A percentile compares a stretch with the other conserved stretches of the same genome.
phyloP scores from a whole-genome alignment of 1,284 basidiomycete genomes.

The Lentinula novae-zelandiae region DNA sequence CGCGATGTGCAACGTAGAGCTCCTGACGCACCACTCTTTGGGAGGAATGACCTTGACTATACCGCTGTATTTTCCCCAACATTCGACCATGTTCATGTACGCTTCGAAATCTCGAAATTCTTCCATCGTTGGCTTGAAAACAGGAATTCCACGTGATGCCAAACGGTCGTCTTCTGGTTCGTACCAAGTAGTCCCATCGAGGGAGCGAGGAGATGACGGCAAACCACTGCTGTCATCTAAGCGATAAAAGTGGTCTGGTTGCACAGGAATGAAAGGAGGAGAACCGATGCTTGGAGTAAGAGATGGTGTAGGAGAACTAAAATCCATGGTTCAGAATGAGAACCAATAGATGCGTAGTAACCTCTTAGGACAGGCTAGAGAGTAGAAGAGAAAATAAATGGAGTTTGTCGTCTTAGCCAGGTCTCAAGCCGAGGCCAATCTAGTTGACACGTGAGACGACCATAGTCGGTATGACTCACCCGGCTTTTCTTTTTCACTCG shows the following conservation, averaged over 20 bases:
- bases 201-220: constrained; percentile 5
- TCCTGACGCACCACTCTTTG: constrained; percentile 73
- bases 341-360: background rate
- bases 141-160: constrained; percentile 87
- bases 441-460: background rate
- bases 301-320: constrained; percentile 33
- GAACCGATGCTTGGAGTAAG: constrained; percentile 46
- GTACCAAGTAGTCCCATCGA: constrained; percentile 59
- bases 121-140: constrained; percentile 88
- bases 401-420: background rate
- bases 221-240: constrained; percentile 5
- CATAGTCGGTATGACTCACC: background rate
- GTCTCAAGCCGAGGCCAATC: background rate
- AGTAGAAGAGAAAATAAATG: background rate
- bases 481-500: background rate
- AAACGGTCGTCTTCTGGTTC: constrained; percentile 80
- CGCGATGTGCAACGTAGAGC: background rate
- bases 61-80: constrained; percentile 85
- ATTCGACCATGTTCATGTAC: constrained; percentile 82
- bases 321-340: background rate
- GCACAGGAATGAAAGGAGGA: constrained; percentile 54
- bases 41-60: constrained; percentile 95
- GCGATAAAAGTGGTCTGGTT: constrained; percentile 79
- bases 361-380: background rate
- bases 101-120: constrained; percentile 87